Percentiles rank a stretch among this genome's conserved stretches.
These are phyloP conservation scores for Xylaria sp. DNA, from an alignment of 2,329 filamentous ascomycete genomes.

Conservation along the genomic window DNA sequence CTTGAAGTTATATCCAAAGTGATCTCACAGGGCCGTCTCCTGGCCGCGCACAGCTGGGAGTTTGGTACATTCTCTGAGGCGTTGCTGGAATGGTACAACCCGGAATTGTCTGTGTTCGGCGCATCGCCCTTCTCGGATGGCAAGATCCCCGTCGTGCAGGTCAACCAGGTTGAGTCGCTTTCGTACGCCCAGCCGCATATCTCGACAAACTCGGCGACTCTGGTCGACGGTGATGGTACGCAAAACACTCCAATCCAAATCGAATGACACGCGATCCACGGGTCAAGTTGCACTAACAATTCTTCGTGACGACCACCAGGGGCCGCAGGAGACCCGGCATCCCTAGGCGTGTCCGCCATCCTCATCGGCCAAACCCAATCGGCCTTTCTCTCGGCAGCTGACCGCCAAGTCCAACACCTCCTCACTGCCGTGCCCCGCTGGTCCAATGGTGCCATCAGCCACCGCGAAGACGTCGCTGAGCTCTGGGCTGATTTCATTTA, in stretches of 20 bases:
- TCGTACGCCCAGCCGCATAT: conserved; percentile 43
- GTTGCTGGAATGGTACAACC: conserved; percentile 44
- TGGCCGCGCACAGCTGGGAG: conserved; percentile 47
- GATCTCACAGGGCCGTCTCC: conserved; percentile 41
- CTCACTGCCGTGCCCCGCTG: conserved; percentile 54
- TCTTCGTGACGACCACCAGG: conserved; percentile 36
- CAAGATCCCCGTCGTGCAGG: conserved; percentile 51
- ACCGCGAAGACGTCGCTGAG: conserved; percentile 55
- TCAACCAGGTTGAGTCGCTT: conserved; percentile 40
- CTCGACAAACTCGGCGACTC: conserved; percentile 39
- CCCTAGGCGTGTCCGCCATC: conserved; percentile 57
- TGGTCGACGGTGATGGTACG: conserved; percentile 43
- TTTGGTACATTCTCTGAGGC: conserved; percentile 44
- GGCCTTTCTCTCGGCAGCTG: conserved; percentile 51
- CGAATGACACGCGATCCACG: conserved; percentile 1
- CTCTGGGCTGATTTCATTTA: conserved; percentile 61
- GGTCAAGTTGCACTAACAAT: conserved; percentile 17
- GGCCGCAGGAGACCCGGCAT: conserved; percentile 56
- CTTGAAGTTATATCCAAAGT: conserved; percentile 41
- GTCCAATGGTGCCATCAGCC: conserved; percentile 59
- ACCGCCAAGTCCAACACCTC: conserved; percentile 55
- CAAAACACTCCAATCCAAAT: background rate
- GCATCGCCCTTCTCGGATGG: conserved; percentile 48
- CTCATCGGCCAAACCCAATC: conserved; percentile 53
- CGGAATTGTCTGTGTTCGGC: conserved; percentile 42